phyloP scores from a whole-genome alignment of 345 rosid genomes.

The Gossypium mustelinum region DNA sequence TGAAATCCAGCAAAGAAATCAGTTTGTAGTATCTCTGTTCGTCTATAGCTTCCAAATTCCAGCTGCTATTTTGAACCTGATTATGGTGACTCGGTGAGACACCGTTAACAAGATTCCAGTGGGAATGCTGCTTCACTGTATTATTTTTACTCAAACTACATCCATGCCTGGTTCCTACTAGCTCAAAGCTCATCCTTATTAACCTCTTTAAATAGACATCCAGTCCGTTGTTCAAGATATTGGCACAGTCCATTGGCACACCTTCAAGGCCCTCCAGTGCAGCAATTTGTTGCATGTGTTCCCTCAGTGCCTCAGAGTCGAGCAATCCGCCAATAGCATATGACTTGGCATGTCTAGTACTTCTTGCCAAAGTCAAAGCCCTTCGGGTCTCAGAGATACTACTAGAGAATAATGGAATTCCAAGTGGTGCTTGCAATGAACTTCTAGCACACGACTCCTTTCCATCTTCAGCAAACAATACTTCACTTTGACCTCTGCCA shows the following conservation, averaged over 20 bases:
- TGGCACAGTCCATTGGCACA: slow-evolving; percentile 77
- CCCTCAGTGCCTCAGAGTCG: slow-evolving; percentile 57
- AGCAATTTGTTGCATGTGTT: slow-evolving; percentile 76
- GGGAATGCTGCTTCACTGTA: slow-evolving; percentile 44
- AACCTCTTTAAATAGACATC: slow-evolving; percentile 76
- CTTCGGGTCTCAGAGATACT: slow-evolving; percentile 52
- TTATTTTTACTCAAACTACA: slow-evolving; percentile 27
- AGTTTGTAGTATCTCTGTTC: slow-evolving; percentile 40
- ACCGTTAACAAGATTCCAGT: slow-evolving; percentile 44
- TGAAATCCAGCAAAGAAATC: slow-evolving; percentile 79
- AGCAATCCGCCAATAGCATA: slow-evolving; percentile 61
- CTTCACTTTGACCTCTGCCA: slow-evolving; percentile 36
- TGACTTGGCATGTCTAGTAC: slow-evolving; percentile 39
- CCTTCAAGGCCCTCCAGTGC: slow-evolving; percentile 71
- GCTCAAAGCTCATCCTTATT: slow-evolving; percentile 57
- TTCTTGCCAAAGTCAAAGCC: slow-evolving; percentile 34
- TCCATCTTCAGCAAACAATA: slow-evolving; percentile 38
- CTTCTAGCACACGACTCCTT: slow-evolving; percentile 42
- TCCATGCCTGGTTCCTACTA: slow-evolving; percentile 52
- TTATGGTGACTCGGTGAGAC: slow-evolving; percentile 49
- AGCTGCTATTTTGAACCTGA: slow-evolving; percentile 41
- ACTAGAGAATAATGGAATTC: slow-evolving; percentile 60
- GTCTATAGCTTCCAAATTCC: slow-evolving; percentile 35
- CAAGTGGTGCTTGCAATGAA: slow-evolving; percentile 69
- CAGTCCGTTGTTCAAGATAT: slow-evolving; percentile 55